These are phyloP conservation scores for Talinum fruticosum DNA, from an alignment of 148 eudicot species.

Conservation along the genomic window DNA sequence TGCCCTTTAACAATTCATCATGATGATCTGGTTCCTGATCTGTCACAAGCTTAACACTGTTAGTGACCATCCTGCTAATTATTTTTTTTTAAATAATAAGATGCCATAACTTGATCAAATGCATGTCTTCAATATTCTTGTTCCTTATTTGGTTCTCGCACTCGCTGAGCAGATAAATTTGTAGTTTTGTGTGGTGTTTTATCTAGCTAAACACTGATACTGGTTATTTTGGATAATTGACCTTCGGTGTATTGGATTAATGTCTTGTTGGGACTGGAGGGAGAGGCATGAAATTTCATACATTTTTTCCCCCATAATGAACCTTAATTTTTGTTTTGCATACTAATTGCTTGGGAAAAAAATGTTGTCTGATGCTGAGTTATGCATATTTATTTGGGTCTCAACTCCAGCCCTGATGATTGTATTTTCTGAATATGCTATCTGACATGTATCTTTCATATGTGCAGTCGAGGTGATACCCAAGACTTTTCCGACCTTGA, in stretches of 20 bases:
- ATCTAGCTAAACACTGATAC: too few relatives aligned
- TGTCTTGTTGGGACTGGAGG: background rate
- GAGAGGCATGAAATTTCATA: background rate
- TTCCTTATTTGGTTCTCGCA: background rate
- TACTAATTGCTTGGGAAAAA: background rate
- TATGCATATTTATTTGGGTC: background rate
- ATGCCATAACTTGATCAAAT: background rate
- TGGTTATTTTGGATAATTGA: too few relatives aligned
- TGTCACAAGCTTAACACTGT: slow-evolving; percentile 7
- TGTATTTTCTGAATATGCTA: slow-evolving; percentile 12
- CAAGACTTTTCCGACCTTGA: slow-evolving; percentile 88
- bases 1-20: background rate
- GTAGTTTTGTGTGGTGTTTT: background rate
- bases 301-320: background rate
- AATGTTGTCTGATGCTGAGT: background rate
- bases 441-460: slow-evolving; percentile 25
- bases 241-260: too few relatives aligned
- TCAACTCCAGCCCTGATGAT: background rate
- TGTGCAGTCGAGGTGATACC: slow-evolving; percentile 89
- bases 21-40: background rate
- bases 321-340: too few relatives aligned
- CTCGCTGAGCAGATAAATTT: background rate
- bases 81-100: background rate
- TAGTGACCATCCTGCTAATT: background rate
- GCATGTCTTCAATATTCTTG: background rate